Conservation (phyloP, 148 eudicot genomes). For the Silene conica region DNA sequence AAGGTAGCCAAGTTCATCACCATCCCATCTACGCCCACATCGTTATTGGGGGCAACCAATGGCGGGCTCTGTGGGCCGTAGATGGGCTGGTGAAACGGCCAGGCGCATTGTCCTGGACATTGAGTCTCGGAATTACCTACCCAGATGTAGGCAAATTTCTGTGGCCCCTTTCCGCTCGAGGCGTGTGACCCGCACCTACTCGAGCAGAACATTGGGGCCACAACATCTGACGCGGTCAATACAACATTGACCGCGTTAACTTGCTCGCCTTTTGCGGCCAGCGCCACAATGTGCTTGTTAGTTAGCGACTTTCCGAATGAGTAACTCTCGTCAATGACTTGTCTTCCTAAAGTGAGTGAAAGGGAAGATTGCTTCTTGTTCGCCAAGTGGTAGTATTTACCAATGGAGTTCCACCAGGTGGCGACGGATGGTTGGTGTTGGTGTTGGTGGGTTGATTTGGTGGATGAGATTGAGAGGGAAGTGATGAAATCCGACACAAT, state of each 20-base stretch:
- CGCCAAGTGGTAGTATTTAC: conserved; percentile 30
- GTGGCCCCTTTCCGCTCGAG: conserved; percentile 14
- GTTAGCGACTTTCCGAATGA: conserved; percentile 32
- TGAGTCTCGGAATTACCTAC: conserved; percentile 54
- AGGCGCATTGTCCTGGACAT: conserved; percentile 74
- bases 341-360: conserved; percentile 25
- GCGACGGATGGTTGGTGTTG: conserved; percentile 29
- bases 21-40: conserved; percentile 69
- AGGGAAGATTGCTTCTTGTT: conserved; percentile 19
- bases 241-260: conserved; percentile 35
- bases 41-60: conserved; percentile 52
- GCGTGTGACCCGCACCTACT: conserved; percentile 53
- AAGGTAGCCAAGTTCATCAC: conserved; percentile 54
- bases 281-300: conserved; percentile 14
- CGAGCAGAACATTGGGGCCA: conserved; percentile 38
- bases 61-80: conserved; percentile 67
- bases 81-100: conserved; percentile 72
- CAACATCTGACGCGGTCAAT: conserved; percentile 47
- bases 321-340: conserved; percentile 27
- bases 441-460: not conserved
- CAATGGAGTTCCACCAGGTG: conserved; percentile 41
- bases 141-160: conserved; percentile 47
- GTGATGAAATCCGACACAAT: conserved; percentile 41
- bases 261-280: conserved; percentile 30
- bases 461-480: conserved; percentile 32